phyloP scores from a whole-genome alignment of 75 land plant genomes.

The Cryptomeria japonica region DNA sequence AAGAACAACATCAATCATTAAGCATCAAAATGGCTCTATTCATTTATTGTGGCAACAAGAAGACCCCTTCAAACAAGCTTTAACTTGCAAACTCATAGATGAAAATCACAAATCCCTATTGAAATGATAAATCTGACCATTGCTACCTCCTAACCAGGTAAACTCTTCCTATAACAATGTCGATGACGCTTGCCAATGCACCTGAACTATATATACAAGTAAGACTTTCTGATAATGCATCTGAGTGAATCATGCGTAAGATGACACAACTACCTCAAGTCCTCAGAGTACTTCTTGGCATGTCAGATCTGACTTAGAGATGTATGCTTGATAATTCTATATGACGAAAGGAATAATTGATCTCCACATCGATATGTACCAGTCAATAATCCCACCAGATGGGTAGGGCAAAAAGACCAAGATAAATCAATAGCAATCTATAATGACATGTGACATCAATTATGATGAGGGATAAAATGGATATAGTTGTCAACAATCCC shows the following conservation, averaged over 20 bases:
- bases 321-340: background rate
- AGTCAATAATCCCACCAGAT: too few species aligned
- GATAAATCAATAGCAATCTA: too few species aligned
- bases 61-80: too few species aligned
- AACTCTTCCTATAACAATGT: background rate
- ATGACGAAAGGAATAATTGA: background rate
- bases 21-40: background rate
- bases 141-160: background rate
- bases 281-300: background rate
- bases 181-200: background rate
- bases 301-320: background rate
- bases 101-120: background rate
- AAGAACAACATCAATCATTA: slow-evolving; percentile 4
- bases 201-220: background rate
- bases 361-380: background rate
- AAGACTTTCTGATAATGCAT: background rate
- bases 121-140: background rate
- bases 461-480: too few species aligned
- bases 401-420: too few species aligned
- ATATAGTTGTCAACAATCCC: too few species aligned
- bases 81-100: background rate
- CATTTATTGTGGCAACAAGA: background rate
- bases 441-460: too few species aligned
- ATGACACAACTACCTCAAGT: background rate
- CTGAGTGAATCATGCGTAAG: background rate